Evolutionary conservation across 2,329 filamentous ascomycete species (phyloP).

Genomic region (Aspergillaceae sp.): DNA sequence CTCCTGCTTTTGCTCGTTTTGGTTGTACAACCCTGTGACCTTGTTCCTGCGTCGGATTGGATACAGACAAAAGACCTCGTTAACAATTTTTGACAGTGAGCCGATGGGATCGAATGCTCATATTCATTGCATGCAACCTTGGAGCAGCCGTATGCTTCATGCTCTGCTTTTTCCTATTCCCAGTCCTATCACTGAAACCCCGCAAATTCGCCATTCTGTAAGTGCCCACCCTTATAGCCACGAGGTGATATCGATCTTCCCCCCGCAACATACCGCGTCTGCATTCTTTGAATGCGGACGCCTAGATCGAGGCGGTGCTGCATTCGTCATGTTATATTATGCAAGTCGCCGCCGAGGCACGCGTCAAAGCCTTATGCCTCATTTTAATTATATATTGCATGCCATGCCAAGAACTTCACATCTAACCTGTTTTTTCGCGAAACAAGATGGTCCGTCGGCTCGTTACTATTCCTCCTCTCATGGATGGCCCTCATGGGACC

Average conservation of each 20-base stretch:
- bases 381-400: no score
- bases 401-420: slow-evolving; percentile 8
- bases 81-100: slow-evolving; percentile 57
- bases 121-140: slow-evolving; percentile 86
- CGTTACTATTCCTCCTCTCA: slow-evolving; percentile 77
- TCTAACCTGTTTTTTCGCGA: no score
- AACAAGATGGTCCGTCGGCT: slow-evolving; percentile 85
- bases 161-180: slow-evolving; percentile 80
- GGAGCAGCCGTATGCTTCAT: slow-evolving; percentile 87
- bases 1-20: slow-evolving; percentile 7
- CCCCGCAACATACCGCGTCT: slow-evolving; percentile 8
- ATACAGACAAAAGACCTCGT: neutral
- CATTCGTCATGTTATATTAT: slow-evolving; percentile 14
- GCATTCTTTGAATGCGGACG: neutral
- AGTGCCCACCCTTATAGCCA: slow-evolving; percentile 41
- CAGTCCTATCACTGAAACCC: slow-evolving; percentile 68
- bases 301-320: slow-evolving; percentile 13
- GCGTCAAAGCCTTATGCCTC: slow-evolving; percentile 1
- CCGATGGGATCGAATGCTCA: slow-evolving; percentile 88
- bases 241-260: neutral
- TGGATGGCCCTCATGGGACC: slow-evolving; percentile 95
- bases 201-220: slow-evolving; percentile 96
- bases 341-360: slow-evolving; percentile 7
- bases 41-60: slow-evolving; percentile 30
- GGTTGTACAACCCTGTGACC: slow-evolving; percentile 13